Evolutionary conservation across 202 grass and related monocot species (phyloP), one percentile per base, ranked within the genome.

Genomic region (Schoenoplectus triqueter): DNA sequence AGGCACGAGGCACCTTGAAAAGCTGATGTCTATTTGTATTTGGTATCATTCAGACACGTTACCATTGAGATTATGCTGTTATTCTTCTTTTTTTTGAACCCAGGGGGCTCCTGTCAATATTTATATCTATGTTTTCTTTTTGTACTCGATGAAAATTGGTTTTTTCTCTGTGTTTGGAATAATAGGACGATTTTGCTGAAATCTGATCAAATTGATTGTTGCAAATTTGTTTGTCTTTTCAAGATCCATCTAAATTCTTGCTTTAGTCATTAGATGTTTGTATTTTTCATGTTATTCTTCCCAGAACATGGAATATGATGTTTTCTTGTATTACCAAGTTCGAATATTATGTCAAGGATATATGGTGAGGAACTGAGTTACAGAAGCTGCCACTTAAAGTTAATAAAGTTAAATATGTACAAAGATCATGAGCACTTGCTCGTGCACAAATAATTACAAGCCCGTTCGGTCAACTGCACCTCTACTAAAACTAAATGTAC

Each of bases 141-240:
- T 83, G 73, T 83, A 41, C 13, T 67, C 19, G 1, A 66, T 67
- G 75, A 61, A 50, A 61, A 78, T 61, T 44, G 54, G 75, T 78
- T 78, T 69, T 21, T 83, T 57, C 55, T 83, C 81, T 69, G 13
- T 83, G 81, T 48, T 83, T 83, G 81, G 64, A 83, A 83, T 83
- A 83, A 83, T 51, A 69, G 81, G 41, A 82, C 17, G n/a, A 57
- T 83, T 31, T 83, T 83, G 80, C 22, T 57, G 80, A 83, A 70
- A 41, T 83, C 31, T 11, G 64, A 83, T 83, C 39, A 18, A 67
- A 11, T 83, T 83, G 20, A 70, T 69, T 18, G 41, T 83, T 9
- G 44, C 54, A 39, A n/a, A 45, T 69, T 7, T 78, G n/a, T 69
- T 6, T 6, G 56, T 39, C 69, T 31, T 31, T 31, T 31, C 0